Base-by-base conservation (phyloP, 352 stramenopile species). In the Phytopythium montanum region DNA sequence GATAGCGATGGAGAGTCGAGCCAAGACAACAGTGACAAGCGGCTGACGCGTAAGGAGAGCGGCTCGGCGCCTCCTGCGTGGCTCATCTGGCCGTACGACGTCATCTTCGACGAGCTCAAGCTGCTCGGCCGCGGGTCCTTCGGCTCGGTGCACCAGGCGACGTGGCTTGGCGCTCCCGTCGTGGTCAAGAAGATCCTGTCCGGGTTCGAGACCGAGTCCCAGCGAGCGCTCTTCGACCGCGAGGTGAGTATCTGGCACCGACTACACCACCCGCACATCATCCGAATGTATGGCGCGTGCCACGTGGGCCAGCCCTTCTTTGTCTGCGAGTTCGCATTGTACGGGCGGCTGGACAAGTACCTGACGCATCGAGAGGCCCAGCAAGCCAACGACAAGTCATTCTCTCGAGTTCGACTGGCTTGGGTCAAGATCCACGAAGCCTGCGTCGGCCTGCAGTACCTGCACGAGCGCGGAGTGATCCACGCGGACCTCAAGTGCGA, bases 401-500 rank as follows among this genome's bases (percentile, higher is more conserved):
- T 54, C 21, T 54, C 48, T 41, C 26, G 48, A 0, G 48, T 54
- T 26, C 48, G 28, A 14, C 29, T 54, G 2, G 48, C 48, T 10
- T 73, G 66, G 66, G 42, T 29, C 3, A 65, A 58, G 33, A 33
- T 73, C 26, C 51, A 67, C 14, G 66, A 73, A n/a, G 66, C 60
- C 19, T 63, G 54, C 13, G 26, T 70, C 16, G 66, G 66, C 0
- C 50, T 70, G 5, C 59, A 61, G 36, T 66, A 68, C 19, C 53
- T 70, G 2, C 66, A 70, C 39, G 28, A 21, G 48, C 34, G 57
- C 16, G 55, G 46, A 13, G 45, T 73, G 12, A 52, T 70, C 14
- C 66, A 73, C 54, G 59, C 58, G n/a, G 62, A 68, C 56, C 41
- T 73, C 28, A 70, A 70, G 38, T 70, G 66, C 55, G 55, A 75